A percentile compares a stretch with the other conserved stretches of the same genome.
Conservation (phyloP, 192 early-diverging fungal genomes). For the Rhizoclosmatium sp. region DNA sequence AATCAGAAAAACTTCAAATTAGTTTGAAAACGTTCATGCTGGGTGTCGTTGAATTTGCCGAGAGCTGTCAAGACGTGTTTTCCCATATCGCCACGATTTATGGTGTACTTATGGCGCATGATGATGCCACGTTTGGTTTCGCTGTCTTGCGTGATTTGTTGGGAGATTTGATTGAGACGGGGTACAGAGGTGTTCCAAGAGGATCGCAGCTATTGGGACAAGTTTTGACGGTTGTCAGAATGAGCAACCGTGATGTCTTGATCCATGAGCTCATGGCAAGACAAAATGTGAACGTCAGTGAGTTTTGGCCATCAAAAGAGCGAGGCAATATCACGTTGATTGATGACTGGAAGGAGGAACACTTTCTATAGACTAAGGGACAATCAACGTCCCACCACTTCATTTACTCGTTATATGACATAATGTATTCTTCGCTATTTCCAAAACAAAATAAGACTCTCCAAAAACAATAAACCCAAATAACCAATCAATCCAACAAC, state of each 20-base stretch:
- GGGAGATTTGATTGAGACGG: not conserved
- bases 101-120: not conserved
- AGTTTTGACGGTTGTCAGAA: constrained; percentile 7
- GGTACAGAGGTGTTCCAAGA: not conserved
- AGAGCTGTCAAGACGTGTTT: not conserved
- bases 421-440: no score
- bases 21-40: not conserved
- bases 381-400: no score
- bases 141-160: not conserved
- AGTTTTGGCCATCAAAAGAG: constrained; percentile 1
- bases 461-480: no score
- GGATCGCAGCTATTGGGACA: not conserved
- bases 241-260: not conserved
- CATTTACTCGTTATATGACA: no score
- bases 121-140: not conserved
- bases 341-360: constrained; percentile 3
- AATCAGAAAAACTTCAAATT: not conserved
- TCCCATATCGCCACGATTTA: constrained; percentile 5
- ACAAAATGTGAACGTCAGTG: not conserved
- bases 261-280: not conserved
- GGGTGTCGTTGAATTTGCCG: not conserved
- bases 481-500: no score
- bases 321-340: not conserved
- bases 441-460: no score
- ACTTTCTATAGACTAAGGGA: not conserved